Base-by-base conservation (phyloP, 2,329 filamentous ascomycete species). In the Tetracladium maxilliforme region DNA sequence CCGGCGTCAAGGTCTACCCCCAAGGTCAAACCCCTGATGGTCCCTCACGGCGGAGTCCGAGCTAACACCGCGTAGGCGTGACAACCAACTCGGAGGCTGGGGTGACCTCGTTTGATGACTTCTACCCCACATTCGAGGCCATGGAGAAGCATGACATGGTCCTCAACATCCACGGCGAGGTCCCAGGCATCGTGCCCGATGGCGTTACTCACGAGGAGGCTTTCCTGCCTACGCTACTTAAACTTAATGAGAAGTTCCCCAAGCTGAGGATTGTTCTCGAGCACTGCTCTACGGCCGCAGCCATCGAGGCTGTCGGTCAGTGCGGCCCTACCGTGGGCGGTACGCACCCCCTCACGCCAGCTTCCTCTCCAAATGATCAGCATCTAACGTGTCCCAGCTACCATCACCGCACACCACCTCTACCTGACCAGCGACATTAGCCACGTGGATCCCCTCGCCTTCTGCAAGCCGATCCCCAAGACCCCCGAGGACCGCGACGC, bases 151-250 rank as follows among this genome's bases (percentile, higher is more conserved):
- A 84, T 36, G 72, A 75, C 36, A 60, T 93, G 45, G 66, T 92
- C n/a, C 63, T 92, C 21, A 94, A 94, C 53, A 59, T 95, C n/a
- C 86, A 95, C 47, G 87, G 86, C 36, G 87, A 94, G 52, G 70
- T 76, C n/a, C 75, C 54, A 6, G 47, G 45, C 15, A 44, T 48
- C 26, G 41, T 43, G 9, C 38, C 34, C 4, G 43, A 47, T 23
- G 45, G 52, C 21, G 56, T 66, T 30, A 69, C 64, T 1, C 76
- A 75, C 12, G 79, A 86, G 49, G 64, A 71, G 33, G 61, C 59
- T 3, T 95, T 95, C 54, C 59, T 95, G 7, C 86, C 86, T 0
- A 87, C 76, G 1, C 60, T 94, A 17, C 58, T 67, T 34, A 64
- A 66, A 11, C 64, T 95, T 3, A 81, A 92, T 42, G 51, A 63